phyloP scores from a whole-genome alignment of 2,329 filamentous ascomycete species.

The Scedosporium aurantiacum region DNA sequence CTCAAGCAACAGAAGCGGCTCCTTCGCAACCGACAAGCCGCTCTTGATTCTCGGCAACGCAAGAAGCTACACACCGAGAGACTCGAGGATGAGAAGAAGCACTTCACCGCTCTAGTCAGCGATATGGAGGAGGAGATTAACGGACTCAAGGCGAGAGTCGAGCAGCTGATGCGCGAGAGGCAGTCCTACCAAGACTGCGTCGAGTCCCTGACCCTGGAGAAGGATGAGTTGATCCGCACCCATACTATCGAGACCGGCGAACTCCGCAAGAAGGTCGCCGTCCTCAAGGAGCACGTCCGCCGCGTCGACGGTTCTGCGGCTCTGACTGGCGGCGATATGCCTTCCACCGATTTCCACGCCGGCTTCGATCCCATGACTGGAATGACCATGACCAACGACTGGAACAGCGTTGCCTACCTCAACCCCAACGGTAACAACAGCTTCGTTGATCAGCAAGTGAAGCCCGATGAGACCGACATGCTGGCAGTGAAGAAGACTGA shows the following conservation, averaged over 20 bases:
- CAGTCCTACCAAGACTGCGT: conserved; percentile 66
- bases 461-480: conserved; percentile 45
- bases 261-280: conserved; percentile 82
- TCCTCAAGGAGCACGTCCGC: conserved; percentile 63
- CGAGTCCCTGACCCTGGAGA: conserved; percentile 69
- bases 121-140: conserved; percentile 69
- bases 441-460: conserved; percentile 49
- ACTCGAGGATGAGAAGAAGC: conserved; percentile 93
- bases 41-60: conserved; percentile 89
- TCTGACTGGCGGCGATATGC: conserved; percentile 20
- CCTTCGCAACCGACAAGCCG: conserved; percentile 88
- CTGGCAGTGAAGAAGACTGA: conserved; percentile 35
- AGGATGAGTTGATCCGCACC: conserved; percentile 78
- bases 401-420: conserved; percentile 68
- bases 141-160: conserved; percentile 55
- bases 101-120: conserved; percentile 64
- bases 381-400: conserved; percentile 68
- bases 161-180: conserved; percentile 62
- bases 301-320: conserved; percentile 53
- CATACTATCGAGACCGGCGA: conserved; percentile 87
- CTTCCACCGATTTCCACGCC: conserved; percentile 38
- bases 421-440: conserved; percentile 50
- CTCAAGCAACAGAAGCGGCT: conserved; percentile 96
- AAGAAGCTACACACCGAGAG: conserved; percentile 98
- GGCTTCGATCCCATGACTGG: conserved; percentile 71